These are phyloP conservation scores for Trametes punicea DNA, from an alignment of 768 basidiomycete genomes.

Conservation along the genomic window DNA sequence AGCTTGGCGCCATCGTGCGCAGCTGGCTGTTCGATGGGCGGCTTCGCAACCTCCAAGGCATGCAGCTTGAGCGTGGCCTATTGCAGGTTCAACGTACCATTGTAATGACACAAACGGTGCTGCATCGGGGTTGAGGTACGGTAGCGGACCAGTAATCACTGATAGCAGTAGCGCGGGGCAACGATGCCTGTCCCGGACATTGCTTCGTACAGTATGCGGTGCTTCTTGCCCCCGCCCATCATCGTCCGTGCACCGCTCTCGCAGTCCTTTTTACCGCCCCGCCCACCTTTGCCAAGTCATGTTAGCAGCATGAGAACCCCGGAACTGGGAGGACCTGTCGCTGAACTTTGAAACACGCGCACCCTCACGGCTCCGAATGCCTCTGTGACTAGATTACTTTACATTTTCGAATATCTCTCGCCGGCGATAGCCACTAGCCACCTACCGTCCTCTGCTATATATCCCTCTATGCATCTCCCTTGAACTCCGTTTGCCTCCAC, in stretches of 20 bases:
- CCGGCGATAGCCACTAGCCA: background rate
- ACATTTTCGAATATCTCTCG: background rate
- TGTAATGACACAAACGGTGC: too few relatives aligned
- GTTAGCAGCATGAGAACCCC: background rate
- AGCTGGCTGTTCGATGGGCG: background rate
- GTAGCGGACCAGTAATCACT: too few relatives aligned
- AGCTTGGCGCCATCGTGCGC: background rate
- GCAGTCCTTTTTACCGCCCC: conserved; percentile 3
- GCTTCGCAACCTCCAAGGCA: background rate
- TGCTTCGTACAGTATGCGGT: too few relatives aligned
- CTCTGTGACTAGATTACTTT: background rate
- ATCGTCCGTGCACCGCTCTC: background rate
- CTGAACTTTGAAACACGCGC: background rate
- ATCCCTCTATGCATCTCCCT: background rate
- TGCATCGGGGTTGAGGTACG: too few relatives aligned
- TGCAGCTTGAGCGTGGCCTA: too few relatives aligned
- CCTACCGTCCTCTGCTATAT: background rate
- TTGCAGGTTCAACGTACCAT: too few relatives aligned
- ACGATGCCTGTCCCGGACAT: too few relatives aligned
- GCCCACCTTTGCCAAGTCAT: background rate
- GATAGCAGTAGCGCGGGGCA: too few relatives aligned
- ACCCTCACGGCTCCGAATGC: conserved; percentile 1
- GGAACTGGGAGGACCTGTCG: conserved; percentile 1
- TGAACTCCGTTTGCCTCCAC: background rate
- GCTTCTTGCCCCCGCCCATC: background rate